Evolutionary conservation across 495 filamentous ascomycete species (phyloP).

Genomic region (Aspergillus nanangensis): DNA sequence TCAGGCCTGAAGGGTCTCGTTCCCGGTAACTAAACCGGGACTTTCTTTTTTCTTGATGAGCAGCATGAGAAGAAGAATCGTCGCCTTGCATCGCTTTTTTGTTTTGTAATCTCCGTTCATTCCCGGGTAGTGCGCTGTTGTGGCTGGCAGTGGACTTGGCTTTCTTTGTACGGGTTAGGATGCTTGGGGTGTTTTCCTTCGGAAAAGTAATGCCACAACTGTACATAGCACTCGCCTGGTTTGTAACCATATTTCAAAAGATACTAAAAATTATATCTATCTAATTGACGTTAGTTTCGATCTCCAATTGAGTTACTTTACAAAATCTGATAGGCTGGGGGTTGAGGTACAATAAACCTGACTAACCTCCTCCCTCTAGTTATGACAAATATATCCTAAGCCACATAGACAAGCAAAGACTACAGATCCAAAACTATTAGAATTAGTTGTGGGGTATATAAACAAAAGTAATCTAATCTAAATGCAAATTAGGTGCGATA

Average conservation of each 20-base stretch:
- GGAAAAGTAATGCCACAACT: constrained; percentile 18
- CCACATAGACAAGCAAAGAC: too few species aligned
- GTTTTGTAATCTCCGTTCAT: constrained; percentile 22
- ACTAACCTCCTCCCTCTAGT: too few species aligned
- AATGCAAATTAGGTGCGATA: constrained; percentile 62
- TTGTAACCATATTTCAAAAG: constrained; percentile 25
- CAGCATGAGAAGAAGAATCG: constrained; percentile 30
- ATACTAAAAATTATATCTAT: constrained; percentile 14
- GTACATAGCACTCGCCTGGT: constrained; percentile 21
- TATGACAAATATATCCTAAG: too few species aligned
- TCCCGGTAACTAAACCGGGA: constrained; percentile 40
- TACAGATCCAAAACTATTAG: constrained; percentile 1
- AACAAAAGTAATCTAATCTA: background rate
- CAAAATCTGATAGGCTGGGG: too few species aligned
- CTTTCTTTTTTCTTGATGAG: constrained; percentile 26
- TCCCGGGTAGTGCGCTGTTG: constrained; percentile 21
- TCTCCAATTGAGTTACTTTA: too few species aligned
- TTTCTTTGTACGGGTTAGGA: constrained; percentile 8
- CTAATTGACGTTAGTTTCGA: background rate
- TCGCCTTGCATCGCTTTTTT: constrained; percentile 21
- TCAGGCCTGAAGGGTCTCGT: constrained; percentile 88
- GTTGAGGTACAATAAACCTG: too few species aligned
- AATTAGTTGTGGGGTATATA: background rate
- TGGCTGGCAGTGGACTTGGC: constrained; percentile 14
- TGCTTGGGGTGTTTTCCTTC: constrained; percentile 10